phyloP scores from a whole-genome alignment of 768 basidiomycete species.

The Tephrocybe sp. region DNA sequence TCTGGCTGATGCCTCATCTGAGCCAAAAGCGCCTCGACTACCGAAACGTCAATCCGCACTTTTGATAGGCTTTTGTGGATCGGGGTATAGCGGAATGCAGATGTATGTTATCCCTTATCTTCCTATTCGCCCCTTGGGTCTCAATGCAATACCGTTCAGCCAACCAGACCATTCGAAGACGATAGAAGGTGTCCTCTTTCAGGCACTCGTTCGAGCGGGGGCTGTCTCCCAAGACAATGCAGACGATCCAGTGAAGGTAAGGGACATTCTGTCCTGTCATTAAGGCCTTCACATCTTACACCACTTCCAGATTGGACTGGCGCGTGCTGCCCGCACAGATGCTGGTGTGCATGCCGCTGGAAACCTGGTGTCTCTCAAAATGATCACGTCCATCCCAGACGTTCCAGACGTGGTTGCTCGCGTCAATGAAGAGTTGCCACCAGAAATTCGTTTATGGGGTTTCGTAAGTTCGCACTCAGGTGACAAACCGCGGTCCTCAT shows the following conservation, averaged over 20 bases:
- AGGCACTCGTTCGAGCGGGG: constrained; percentile 83
- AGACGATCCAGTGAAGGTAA: constrained; percentile 82
- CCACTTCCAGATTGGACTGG: constrained; percentile 66
- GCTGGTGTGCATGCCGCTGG: constrained; percentile 97
- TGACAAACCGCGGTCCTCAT: not conserved
- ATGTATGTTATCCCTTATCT: constrained; percentile 56
- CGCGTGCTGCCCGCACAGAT: constrained; percentile 91
- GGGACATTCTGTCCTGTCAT: not conserved
- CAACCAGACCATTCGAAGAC: constrained; percentile 70
- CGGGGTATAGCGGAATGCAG: constrained; percentile 94
- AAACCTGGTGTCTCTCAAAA: constrained; percentile 88
- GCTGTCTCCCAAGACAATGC: constrained; percentile 96
- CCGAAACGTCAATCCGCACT: constrained; percentile 87
- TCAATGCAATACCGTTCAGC: constrained; percentile 37
- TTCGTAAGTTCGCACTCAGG: constrained; percentile 48
- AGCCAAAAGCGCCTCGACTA: constrained; percentile 51
- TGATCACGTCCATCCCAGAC: constrained; percentile 77
- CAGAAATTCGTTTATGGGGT: constrained; percentile 91
- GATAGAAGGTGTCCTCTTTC: constrained; percentile 88
- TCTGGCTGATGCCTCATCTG: constrained; percentile 16
- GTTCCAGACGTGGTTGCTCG: constrained; percentile 65
- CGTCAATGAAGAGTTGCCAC: constrained; percentile 86
- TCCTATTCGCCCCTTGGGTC: not conserved
- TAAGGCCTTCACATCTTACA: not conserved
- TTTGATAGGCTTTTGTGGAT: constrained; percentile 88